A percentile compares a stretch with the other conserved stretches of the same genome.
Conservation (phyloP, 2,329 filamentous ascomycete genomes). For the Lasiodiplodia citricola region DNA sequence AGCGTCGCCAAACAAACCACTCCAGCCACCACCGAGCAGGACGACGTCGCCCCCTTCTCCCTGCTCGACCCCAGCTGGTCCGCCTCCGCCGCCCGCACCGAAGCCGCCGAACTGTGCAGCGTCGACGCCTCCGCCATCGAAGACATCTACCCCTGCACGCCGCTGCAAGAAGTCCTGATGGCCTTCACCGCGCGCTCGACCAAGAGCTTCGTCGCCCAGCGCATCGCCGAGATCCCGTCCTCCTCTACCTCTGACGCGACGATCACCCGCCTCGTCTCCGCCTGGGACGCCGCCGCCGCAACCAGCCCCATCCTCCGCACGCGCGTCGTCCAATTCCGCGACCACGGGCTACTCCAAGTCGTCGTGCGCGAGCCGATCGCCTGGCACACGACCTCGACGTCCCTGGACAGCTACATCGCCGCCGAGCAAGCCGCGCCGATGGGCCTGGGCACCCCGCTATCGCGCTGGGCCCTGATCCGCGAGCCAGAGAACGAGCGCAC, state of each 20-base stretch:
- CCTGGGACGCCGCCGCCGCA: constrained; percentile 42
- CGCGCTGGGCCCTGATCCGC: constrained; percentile 44
- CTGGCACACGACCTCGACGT: constrained; percentile 30
- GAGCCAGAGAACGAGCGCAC: constrained; percentile 26
- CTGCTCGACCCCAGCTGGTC: constrained; percentile 32
- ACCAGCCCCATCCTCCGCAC: constrained; percentile 42
- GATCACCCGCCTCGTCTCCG: constrained; percentile 38
- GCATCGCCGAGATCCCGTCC: constrained; percentile 37
- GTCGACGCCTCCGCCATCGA: constrained; percentile 37
- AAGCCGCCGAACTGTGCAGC: constrained; percentile 45
- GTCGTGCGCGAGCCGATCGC: constrained; percentile 47
- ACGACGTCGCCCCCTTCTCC: constrained; percentile 41
- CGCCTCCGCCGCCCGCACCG: constrained; percentile 42
- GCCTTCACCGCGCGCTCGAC: constrained; percentile 44
- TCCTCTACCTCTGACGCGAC: constrained; percentile 31
- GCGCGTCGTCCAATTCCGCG: constrained; percentile 56
- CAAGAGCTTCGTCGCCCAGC: constrained; percentile 46
- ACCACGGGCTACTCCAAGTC: constrained; percentile 48
- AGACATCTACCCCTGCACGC: constrained; percentile 50
- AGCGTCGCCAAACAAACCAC: constrained; percentile 35
- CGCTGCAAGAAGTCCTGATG: constrained; percentile 49
- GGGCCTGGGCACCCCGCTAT: constrained; percentile 47
- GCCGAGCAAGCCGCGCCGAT: constrained; percentile 41
- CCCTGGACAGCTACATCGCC: constrained; percentile 41
- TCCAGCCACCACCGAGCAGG: constrained; percentile 29